phyloP scores from a whole-genome alignment of 805 yeast genomes.

The Saccharomycopsis sp. region DNA sequence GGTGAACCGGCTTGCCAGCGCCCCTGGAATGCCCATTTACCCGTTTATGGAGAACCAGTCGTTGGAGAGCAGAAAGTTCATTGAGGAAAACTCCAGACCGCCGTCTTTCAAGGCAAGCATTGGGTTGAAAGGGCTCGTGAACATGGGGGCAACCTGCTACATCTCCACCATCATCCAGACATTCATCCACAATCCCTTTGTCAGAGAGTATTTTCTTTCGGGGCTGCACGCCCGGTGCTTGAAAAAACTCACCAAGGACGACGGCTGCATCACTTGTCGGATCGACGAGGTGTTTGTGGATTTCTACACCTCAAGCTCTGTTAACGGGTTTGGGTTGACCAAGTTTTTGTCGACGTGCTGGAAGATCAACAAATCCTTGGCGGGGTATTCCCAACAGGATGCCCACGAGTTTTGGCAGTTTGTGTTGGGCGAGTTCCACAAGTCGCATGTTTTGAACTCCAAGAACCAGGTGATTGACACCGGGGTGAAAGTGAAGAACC shows the following conservation, averaged over 20 bases:
- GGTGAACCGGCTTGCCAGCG: slow-evolving; percentile 18
- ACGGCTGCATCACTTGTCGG: slow-evolving; percentile 71
- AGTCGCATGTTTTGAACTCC: slow-evolving; percentile 27
- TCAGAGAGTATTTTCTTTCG: slow-evolving; percentile 66
- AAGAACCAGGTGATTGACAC: slow-evolving; percentile 25
- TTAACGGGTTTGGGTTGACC: slow-evolving; percentile 73
- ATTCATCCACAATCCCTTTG: slow-evolving; percentile 80
- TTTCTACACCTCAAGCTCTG: slow-evolving; percentile 55
- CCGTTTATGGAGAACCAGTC: slow-evolving; percentile 24
- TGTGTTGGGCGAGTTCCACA: slow-evolving; percentile 74
- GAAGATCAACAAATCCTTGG: slow-evolving; percentile 73
- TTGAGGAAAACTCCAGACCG: slow-evolving; percentile 28
- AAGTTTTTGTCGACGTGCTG: slow-evolving; percentile 77
- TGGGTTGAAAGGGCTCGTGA: slow-evolving; percentile 84
- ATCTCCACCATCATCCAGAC: slow-evolving; percentile 92
- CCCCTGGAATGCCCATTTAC: slow-evolving; percentile 28
- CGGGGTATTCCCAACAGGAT: slow-evolving; percentile 96
- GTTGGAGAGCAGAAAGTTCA: slow-evolving; percentile 23
- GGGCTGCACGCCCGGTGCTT: slow-evolving; percentile 61
- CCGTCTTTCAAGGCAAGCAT: slow-evolving; percentile 50
- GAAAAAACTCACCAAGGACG: slow-evolving; percentile 24
- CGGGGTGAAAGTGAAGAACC: slow-evolving; percentile 19
- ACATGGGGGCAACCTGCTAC: slow-evolving; percentile 96
- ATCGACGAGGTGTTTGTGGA: slow-evolving; percentile 69
- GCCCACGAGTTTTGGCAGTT: slow-evolving; percentile 98